phyloP scores from a whole-genome alignment of 176 grass and related monocot genomes.

The Aechmea fasciata region DNA sequence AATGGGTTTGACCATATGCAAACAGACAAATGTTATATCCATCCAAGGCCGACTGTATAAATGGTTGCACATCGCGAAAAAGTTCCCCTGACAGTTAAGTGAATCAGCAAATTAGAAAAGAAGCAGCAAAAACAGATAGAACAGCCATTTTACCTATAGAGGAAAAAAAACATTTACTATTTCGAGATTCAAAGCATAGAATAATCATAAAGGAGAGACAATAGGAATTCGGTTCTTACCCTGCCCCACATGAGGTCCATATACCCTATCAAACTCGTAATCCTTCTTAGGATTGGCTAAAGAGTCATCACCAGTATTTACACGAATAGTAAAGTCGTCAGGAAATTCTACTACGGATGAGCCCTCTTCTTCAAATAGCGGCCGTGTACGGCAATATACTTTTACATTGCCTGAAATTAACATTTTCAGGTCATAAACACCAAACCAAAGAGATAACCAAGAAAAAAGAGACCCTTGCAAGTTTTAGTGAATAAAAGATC shows the following conservation, averaged over 20 bases:
- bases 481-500: constrained; percentile 8
- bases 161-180: constrained; percentile 6
- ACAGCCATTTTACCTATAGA: constrained; percentile 10
- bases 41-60: constrained; percentile 88
- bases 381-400: constrained; percentile 81
- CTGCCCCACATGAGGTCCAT: constrained; percentile 90
- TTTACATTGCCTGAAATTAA: constrained; percentile 78
- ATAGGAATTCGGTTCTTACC: constrained; percentile 34
- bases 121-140: constrained; percentile 7
- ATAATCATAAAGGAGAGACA: constrained; percentile 10
- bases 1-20: constrained; percentile 87
- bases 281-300: constrained; percentile 88
- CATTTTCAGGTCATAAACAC: constrained; percentile 18
- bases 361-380: constrained; percentile 84
- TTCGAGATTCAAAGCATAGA: neutral
- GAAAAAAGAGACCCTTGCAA: constrained; percentile 16
- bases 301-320: constrained; percentile 86
- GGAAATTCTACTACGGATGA: constrained; percentile 73
- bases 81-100: constrained; percentile 56
- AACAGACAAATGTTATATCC: constrained; percentile 86
- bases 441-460: constrained; percentile 14
- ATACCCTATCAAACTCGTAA: constrained; percentile 94
- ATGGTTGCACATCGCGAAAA: constrained; percentile 92
- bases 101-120: constrained; percentile 16
- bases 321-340: constrained; percentile 83